Evolutionary conservation across 2,329 filamentous ascomycete species (phyloP), one percentile per base, ranked within the genome.

Genomic region (Aspergillus sp.): DNA sequence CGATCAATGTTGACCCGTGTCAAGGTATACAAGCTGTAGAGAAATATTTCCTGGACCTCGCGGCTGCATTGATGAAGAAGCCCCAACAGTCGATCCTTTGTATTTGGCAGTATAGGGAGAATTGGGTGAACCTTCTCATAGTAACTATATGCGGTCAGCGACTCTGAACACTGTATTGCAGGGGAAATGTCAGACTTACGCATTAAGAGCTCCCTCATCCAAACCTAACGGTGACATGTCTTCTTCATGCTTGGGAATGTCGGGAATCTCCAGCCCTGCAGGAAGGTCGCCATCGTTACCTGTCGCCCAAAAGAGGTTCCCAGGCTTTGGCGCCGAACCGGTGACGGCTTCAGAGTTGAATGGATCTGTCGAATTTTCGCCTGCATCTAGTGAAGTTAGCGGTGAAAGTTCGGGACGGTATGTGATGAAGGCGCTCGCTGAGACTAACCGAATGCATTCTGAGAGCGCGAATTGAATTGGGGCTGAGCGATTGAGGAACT

Each of bases 401-500:
- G 43, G 44, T 50, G 59, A 47, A 11, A 21, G 8, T 12, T 11
- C 9, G 27, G 9, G 27, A 8, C 11, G 9, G 5, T 7, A 21
- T 12, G 19, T 37, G 3, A 15, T 39, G 40, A 15, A n/a, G 33
- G 15, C 43, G 15, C 40, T 31, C 27, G 35, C 21, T 52, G 6
- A 19, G 52, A 65, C 61, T 63, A 64, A 68, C 73, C 73, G 41
- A 75, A 73, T 23, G 71, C 68, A 57, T 70, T 70, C 31, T 73
- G 71, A 12, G 72, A 68, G 17, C 67, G 73, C 21, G 69, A 60
- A 45, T 72, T 71, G 59, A 77, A 75, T 2, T 68, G 66, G 11
- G 73, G 68, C 44, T 77, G 71, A 39, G 77, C 68, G 58, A 80
- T 79, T 3, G 74, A 70, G 17, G 73, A 71, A 47, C 71, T 74